Base-by-base conservation (phyloP, 176 grass and related monocot genomes). In the Phoenix roebelenii region DNA sequence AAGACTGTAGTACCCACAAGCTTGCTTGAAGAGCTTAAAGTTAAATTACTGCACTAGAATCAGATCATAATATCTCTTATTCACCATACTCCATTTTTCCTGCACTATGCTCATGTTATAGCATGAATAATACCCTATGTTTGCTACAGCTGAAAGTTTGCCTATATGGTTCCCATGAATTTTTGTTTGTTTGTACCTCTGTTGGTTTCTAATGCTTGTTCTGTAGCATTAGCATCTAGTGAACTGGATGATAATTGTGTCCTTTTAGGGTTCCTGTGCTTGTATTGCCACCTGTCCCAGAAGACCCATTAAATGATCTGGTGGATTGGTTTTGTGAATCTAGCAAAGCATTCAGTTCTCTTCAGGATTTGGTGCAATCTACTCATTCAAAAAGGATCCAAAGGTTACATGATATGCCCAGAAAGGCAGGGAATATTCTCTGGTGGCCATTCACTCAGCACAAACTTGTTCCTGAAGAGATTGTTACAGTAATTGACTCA, bases 401-500 rank as follows among this genome's bases (percentile, higher is more conserved):
- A 10, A 74, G 91, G 56, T 76, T 96, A 56, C 80, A 71, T 65
- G 80, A 58, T 57, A 96, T 96, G 86, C 70, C 65, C 62, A 82
- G 60, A 57, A 96, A 96, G 72, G 79, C 91, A 49, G 89, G 72
- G 64, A 69, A 84, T 59, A 65, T 96, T 57, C 52, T 96, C 39
- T 96, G 91, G 91, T 96, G 91, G 86, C 91, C 91, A 44, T 96
- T 96, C 76, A 96, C 91, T 59, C 91, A 96, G 61, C 86, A 96
- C 71, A 77, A 90, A 79, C 74, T 96, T 66, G 80, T 96, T 22
- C 86, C 83, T 74, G 61, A 79, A 77, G 70, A 87, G 67, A 75
- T 50, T 68, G 74, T 96, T 61, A 96, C 86, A 60, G 78, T 90
- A 35, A 96, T 96, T 58, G 91, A 96, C 79, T 96, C 91, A 16